Base-by-base conservation (phyloP, 768 basidiomycete genomes). In the Zangia roseola region DNA sequence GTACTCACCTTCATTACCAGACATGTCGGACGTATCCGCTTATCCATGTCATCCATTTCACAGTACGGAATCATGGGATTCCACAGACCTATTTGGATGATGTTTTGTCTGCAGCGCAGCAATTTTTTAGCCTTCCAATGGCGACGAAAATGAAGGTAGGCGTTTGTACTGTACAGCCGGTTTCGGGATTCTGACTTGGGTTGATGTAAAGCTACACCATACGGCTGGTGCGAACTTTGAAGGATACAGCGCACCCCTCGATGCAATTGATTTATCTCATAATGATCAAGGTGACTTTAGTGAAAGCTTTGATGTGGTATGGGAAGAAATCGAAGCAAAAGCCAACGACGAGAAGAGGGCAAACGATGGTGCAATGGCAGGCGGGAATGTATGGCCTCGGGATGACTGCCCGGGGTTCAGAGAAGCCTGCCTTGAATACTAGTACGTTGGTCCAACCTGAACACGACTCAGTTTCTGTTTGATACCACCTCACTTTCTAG, bases 291-390 rank as follows among this genome's bases (percentile, higher is more conserved):
- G 93, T 1, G 93, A 97, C 62, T 68, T 94, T 46, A 90, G 94
- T 61, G 93, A 97, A 64, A 91, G 86, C 3, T 95, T 94, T 63
- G 86, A 93, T 57, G 76, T 95, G 47, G 90, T 90, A 4, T 85
- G 81, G 77, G 87, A 91, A 61, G 67, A 72, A 21, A 60, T 78
- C 0, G 57, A 71, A 10, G 47, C 58, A 9, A 62, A 61, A 49
- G 47, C 26, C 0, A 30, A 55, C 24, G 61, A 68, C 51, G 55
- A 62, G 41, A 59, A 67, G 37, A 56, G 63, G 51, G 31, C 56
- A 33, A 59, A 74, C 6, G 74, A 77, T 37, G 84, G 86, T 12
- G 73, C 70, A 5, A 85, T 90, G 82, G 70, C 78, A 10, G 86
- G 82, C 1, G 80, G 75, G 6, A 94, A 94, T 56, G 76, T 88